phyloP scores from a whole-genome alignment of 2,329 filamentous ascomycete species.

The Xylaria sp. region DNA sequence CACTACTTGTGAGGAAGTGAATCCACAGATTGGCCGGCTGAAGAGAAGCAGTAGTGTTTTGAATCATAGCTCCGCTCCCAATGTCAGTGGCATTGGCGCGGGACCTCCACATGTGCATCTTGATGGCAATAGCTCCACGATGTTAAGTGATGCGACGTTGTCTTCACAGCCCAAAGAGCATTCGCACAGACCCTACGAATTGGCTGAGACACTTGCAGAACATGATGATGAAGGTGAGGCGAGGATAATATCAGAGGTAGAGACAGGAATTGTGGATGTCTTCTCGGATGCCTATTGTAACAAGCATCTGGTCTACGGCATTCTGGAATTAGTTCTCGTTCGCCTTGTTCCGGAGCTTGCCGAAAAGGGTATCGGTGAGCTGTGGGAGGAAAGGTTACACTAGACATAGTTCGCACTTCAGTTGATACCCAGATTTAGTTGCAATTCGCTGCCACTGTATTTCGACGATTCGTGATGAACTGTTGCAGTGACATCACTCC shows the following conservation, averaged over 20 bases:
- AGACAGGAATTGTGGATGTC: conserved; percentile 70
- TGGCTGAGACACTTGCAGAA: conserved; percentile 24
- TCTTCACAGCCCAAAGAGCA: conserved; percentile 33
- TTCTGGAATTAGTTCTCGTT: conserved; percentile 82
- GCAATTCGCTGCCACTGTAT: neutral
- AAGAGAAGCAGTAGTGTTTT: conserved; percentile 32
- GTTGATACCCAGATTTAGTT: conserved; percentile 11
- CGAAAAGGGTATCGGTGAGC: conserved; percentile 71
- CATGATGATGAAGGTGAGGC: conserved; percentile 47
- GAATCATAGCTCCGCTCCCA: conserved; percentile 23
- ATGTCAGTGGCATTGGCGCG: conserved; percentile 34
- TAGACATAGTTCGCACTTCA: conserved; percentile 10
- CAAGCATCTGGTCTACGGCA: conserved; percentile 83
- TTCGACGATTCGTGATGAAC: neutral
- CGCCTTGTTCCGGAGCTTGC: conserved; percentile 83
- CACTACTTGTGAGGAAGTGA: conserved; percentile 29
- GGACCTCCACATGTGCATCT: conserved; percentile 36
- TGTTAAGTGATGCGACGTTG: conserved; percentile 38
- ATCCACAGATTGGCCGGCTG: conserved; percentile 39
- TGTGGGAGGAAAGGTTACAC: conserved; percentile 73
- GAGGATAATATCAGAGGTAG: conserved; percentile 62
- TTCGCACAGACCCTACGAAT: conserved; percentile 32
- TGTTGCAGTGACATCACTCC: neutral
- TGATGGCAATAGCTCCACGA: conserved; percentile 35
- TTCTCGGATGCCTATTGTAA: conserved; percentile 88